Evolutionary conservation across 148 eudicot genomes (phyloP).

Genomic region (Vaccinium vitisidaea): DNA sequence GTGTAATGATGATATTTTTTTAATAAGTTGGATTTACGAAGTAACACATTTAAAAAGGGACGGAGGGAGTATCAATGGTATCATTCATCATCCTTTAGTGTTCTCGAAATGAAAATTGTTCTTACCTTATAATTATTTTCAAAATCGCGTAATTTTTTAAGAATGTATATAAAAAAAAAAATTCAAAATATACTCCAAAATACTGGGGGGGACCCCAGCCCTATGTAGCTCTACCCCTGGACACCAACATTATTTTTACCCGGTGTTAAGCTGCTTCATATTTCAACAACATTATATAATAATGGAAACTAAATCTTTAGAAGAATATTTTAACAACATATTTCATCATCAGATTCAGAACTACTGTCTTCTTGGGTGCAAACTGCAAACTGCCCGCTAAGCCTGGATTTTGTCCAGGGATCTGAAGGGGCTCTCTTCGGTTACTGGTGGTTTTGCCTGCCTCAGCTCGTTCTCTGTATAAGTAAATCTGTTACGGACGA

Average conservation of each 20-base stretch:
- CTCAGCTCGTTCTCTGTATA: conserved; percentile 92
- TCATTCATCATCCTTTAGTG: no score
- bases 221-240: no score
- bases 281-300: neutral
- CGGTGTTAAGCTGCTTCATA: neutral
- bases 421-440: conserved; percentile 74
- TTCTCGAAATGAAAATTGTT: no score
- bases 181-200: no score
- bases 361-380: conserved; percentile 78
- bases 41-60: no score
- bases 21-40: no score
- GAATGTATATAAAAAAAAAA: no score
- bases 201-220: no score
- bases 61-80: no score
- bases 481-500: conserved; percentile 52
- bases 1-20: no score
- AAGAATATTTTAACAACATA: neutral
- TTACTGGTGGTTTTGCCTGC: conserved; percentile 75
- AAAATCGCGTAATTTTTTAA: no score
- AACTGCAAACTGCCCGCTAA: conserved; percentile 64
- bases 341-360: conserved; percentile 47
- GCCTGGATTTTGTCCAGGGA: conserved; percentile 89
- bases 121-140: no score
- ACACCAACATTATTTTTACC: neutral
- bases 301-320: neutral